Percentiles rank a stretch among this genome's conserved stretches.
These are phyloP conservation scores for Nissolia schottii DNA, from an alignment of 306 rosid genomes.

Conservation along the genomic window DNA sequence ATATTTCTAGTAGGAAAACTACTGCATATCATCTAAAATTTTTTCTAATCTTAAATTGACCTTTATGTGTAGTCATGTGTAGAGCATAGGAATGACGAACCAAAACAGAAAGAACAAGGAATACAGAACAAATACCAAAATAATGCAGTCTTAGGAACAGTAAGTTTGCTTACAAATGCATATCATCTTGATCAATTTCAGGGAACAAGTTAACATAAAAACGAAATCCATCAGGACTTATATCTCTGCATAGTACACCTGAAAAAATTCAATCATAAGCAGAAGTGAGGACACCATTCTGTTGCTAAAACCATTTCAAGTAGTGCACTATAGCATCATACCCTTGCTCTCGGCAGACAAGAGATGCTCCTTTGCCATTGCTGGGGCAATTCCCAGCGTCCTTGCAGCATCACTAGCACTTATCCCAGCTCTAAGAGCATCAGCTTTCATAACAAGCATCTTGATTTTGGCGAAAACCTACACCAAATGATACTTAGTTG, in stretches of 20 bases:
- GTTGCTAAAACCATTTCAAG: background rate
- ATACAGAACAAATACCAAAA: background rate
- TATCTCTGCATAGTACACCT: slow-evolving; percentile 92
- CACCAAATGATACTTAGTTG: slow-evolving; percentile 19
- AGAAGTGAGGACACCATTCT: slow-evolving; percentile 14
- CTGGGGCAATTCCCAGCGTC: slow-evolving; percentile 88
- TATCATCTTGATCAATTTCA: slow-evolving; percentile 54
- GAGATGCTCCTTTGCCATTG: slow-evolving; percentile 98
- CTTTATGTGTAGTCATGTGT: background rate
- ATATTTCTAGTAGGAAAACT: background rate
- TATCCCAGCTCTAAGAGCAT: slow-evolving; percentile 73
- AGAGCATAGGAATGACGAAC: background rate
- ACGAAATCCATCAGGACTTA: slow-evolving; percentile 90
- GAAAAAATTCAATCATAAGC: slow-evolving; percentile 32
- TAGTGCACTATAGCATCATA: slow-evolving; percentile 22
- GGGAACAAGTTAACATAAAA: slow-evolving; percentile 71
- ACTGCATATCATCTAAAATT: background rate
- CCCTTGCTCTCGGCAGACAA: slow-evolving; percentile 91
- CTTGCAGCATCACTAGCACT: slow-evolving; percentile 96
- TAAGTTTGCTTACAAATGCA: slow-evolving; percentile 62
- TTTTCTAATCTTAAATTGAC: background rate
- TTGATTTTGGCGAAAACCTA: slow-evolving; percentile 80
- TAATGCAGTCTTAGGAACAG: background rate
- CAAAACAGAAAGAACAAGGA: background rate
- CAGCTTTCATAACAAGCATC: slow-evolving; percentile 65